These are phyloP conservation scores for Kodamaea ohmeri DNA, from an alignment of 1,139 yeast species.

Conservation along the genomic window DNA sequence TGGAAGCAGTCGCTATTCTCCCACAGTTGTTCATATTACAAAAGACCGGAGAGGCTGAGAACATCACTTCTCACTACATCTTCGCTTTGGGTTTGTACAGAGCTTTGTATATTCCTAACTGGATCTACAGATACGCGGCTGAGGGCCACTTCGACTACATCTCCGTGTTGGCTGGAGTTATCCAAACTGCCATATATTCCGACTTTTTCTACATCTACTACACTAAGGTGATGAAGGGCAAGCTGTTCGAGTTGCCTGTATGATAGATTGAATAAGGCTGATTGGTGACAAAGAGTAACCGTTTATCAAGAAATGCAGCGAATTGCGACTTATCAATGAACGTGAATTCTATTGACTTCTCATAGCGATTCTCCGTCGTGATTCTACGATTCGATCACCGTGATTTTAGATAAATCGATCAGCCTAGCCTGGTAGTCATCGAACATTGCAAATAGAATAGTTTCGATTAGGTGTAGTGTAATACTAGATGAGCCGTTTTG, in stretches of 20 bases:
- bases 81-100: slow-evolving; percentile 91
- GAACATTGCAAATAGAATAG: no score
- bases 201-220: slow-evolving; percentile 95
- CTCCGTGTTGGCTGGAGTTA: slow-evolving; percentile 72
- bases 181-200: slow-evolving; percentile 85
- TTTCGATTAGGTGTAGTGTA: no score
- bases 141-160: slow-evolving; percentile 71
- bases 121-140: slow-evolving; percentile 81
- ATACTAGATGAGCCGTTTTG: no score
- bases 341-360: no score
- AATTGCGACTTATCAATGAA: no score
- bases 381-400: no score
- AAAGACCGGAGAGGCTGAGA: slow-evolving; percentile 84
- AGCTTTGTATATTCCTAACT: slow-evolving; percentile 85
- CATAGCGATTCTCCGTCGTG: no score
- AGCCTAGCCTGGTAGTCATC: no score
- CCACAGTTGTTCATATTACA: slow-evolving; percentile 92
- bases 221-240: slow-evolving; percentile 72
- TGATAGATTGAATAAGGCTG: no score
- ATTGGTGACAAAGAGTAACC: no score
- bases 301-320: no score
- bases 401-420: no score
- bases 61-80: slow-evolving; percentile 85
- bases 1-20: slow-evolving; percentile 85
- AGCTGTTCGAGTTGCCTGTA: slow-evolving; percentile 79